Base-by-base conservation (phyloP, 139 green algal genomes). In the Tetradesmus lagerheimii region DNA sequence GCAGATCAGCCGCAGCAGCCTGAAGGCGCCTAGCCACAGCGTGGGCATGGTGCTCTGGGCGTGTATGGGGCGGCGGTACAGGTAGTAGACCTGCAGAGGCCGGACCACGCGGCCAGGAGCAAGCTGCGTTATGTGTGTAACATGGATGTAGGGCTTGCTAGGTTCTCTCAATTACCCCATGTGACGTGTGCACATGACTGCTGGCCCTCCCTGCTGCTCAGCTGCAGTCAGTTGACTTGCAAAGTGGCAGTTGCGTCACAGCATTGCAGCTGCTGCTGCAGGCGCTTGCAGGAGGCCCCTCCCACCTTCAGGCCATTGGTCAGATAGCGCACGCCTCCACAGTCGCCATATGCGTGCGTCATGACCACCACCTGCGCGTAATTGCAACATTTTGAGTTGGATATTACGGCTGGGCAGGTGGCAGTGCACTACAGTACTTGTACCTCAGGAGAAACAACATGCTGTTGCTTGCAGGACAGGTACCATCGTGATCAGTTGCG, bases 261-360 rank as follows among this genome's bases (percentile, higher is more conserved):
- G n/a, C 0, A 18, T n/a, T 37, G 78, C 25, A n/a, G n/a, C 27
- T 84, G 39, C 78, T 35, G 38, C 25, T 53, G 78, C 25, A 35
- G 35, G 29, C 57, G 18, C 20, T n/a, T 67, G 57, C 57, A 71
- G 1, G 25, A n/a, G 2, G 16, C 25, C n/a, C 20, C 47, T 38
- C 57, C n/a, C 76, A 96, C 96, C 93, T 99, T 99, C 35, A 99
- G 93, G 11, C 98, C 98, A 88, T 98, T 97, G 1, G 96, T 98
- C 6, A 99, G 90, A 85, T 97, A 97, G 0, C 96, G 91, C 35
- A 99, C 95, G 9, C 98, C 98, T 1, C 20, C 50, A 15, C 95
- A 93, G 47, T 97, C 91, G 27, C 85, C 87, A 89, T 93, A 94
- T 2, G 90, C 92, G 79, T 94, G 90, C 0, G 90, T 94, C 38